Evolutionary conservation across 2,329 filamentous ascomycete species (phyloP), one percentile per base, ranked within the genome.

Genomic region (Rosellinia necatrix): DNA sequence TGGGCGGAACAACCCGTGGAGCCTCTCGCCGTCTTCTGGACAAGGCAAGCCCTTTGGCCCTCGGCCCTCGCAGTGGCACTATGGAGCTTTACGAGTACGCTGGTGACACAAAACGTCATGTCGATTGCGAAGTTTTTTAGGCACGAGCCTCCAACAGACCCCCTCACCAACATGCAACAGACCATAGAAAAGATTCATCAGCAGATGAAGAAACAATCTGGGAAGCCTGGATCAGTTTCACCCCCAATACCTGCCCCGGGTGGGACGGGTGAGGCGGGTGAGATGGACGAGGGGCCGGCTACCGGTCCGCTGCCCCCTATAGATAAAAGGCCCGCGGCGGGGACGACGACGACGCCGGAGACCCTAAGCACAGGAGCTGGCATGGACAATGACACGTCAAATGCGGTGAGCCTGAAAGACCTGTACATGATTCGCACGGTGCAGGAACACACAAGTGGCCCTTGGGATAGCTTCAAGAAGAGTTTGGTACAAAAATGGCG

Each of bases 1-100:
- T 78, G 79, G 74, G 74, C 73, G 1, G 75, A 76, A 12, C 71
- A 76, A 27, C 74, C 75, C 1, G 77, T 85, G 35, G 81, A 85
- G 27, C 73, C 79, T 2, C 56, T 70, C 3, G 73, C 73, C 0
- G 81, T 78, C 17, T 72, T 75, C 52, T 72, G 75, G 49, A 67
- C 82, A 10, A 71, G 76, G 35, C 76, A 78, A n/a, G 74, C 76
- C 2, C 69, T 86, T 3, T 84, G 79, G 73, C 84, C 84, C 2
- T 76, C 75, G 35, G 76, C 81, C 2, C 66, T 85, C 2, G 75
- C 78, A 4, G 57, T 78, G 44, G 79, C 82, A 0, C 71, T 76
- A 2, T 84, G 80, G 77, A 78, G 75, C 1, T 83, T 85, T 60
- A 66, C 76, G 7, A 78, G 75, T 30, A 76, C 77, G 1, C 67